A percentile compares a stretch with the other conserved stretches of the same genome.
phyloP scores from a whole-genome alignment of 1,284 basidiomycete genomes.

The Papiliotrema fonsecae region DNA sequence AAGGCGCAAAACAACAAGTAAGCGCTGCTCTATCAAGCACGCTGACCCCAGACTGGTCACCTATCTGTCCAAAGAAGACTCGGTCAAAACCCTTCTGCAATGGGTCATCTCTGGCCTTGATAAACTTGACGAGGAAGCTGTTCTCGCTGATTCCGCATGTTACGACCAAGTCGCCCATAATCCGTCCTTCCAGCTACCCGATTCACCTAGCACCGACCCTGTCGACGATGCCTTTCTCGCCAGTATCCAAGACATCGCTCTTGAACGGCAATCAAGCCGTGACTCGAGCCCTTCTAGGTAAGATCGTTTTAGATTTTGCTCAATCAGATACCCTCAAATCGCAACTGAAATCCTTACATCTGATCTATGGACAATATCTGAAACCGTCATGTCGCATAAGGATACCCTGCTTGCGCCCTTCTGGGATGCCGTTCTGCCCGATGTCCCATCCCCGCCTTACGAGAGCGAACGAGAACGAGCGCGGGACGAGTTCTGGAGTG shows the following conservation, averaged over 20 bases:
- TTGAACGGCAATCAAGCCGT: constrained; percentile 20
- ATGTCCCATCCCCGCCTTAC: constrained; percentile 12
- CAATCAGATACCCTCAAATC: constrained; percentile 89
- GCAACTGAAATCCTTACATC: constrained; percentile 92
- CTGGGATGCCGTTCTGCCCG: constrained; percentile 80
- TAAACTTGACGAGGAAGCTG: constrained; percentile 41
- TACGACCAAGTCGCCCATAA: constrained; percentile 24
- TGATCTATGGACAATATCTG: constrained; percentile 90
- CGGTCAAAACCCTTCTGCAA: constrained; percentile 39
- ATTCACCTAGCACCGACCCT: too few relatives aligned
- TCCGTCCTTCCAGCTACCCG: constrained; percentile 23
- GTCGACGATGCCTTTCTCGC: constrained; percentile 2
- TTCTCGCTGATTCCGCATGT: constrained; percentile 26
- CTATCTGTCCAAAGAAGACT: constrained; percentile 40
- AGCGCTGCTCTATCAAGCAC: constrained; percentile 6
- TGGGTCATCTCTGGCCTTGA: constrained; percentile 46
- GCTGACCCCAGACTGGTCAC: constrained; percentile 32
- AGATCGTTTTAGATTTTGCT: too few relatives aligned
- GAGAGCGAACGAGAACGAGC: constrained; percentile 41
- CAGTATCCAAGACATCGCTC: constrained; percentile 8
- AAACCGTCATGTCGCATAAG: constrained; percentile 71
- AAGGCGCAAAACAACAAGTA: constrained; percentile 79
- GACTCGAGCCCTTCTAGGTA: too few relatives aligned
- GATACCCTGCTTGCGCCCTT: constrained; percentile 65
- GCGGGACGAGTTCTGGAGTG: constrained; percentile 31